phyloP scores from a whole-genome alignment of 176 grass and related monocot genomes.

The Hordeum marinum region DNA sequence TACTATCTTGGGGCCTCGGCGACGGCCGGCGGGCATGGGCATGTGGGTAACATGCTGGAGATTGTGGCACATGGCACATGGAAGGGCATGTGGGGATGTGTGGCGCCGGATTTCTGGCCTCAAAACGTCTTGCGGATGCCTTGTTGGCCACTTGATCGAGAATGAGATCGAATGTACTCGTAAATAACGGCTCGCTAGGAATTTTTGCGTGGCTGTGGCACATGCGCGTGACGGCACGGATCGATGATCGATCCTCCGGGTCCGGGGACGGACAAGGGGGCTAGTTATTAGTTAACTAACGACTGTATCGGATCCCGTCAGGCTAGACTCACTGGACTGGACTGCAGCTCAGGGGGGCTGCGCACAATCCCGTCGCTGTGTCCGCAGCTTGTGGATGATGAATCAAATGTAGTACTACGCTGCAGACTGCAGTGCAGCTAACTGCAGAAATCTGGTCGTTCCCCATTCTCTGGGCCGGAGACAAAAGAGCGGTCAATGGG shows the following conservation, averaged over 20 bases:
- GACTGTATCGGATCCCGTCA: not conserved
- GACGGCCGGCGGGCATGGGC: slow-evolving; percentile 33
- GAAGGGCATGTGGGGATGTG: slow-evolving; percentile 1
- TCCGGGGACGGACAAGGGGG: no score
- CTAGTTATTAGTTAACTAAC: not conserved
- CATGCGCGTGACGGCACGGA: no score
- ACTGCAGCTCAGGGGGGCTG: not conserved
- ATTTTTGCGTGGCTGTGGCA: not conserved
- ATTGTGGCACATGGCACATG: slow-evolving; percentile 6
- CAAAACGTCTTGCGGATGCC: slow-evolving; percentile 11
- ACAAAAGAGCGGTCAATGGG: slow-evolving; percentile 44
- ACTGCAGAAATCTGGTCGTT: slow-evolving; percentile 11
- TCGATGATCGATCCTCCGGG: no score
- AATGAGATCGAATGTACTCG: no score
- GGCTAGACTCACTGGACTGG: not conserved
- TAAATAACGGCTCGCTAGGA: not conserved
- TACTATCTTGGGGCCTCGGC: not conserved
- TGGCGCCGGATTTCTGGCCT: slow-evolving; percentile 40
- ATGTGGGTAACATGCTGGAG: slow-evolving; percentile 40
- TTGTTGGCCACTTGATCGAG: not conserved
- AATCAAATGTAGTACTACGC: not conserved
- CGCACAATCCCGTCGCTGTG: not conserved
- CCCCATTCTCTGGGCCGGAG: not conserved
- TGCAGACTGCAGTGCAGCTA: not conserved
- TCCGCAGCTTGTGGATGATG: not conserved